Base-by-base conservation (phyloP, 257 asterid genomes). In the Nicotiana noctiflora region DNA sequence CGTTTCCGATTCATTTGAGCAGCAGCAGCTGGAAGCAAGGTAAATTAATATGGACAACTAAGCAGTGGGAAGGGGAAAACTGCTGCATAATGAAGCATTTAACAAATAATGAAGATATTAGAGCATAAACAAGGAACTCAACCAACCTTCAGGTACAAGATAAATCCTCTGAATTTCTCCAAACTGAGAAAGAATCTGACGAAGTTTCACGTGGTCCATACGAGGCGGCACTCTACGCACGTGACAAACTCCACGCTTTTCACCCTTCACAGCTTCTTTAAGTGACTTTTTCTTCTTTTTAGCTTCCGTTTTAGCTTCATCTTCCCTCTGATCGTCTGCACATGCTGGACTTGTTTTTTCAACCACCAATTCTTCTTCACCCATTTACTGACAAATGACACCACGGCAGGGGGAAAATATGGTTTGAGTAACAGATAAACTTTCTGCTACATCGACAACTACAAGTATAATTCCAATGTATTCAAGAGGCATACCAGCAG, bases 211-310 rank as follows among this genome's bases (percentile, higher is more conserved):
- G 21, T 95, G 98, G 77, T 93, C 88, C 99, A 93, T 92, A 81
- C 89, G 97, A 34, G 98, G 99, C 76, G 98, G 97, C 34, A 93
- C 86, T 59, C 99, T 88, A 82, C 98, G 93, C 82, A 93, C 85
- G 83, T 95, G 92, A 85, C 97, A 93, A 81, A 95, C 91, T 32
- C 98, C 98, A 56, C 92, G 92, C 79, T 83, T 92, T 70, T 86
- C 85, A 3, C 92, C 95, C 18, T 81, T 89, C 63, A 70, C 90
- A 18, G 92, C 88, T 82, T 90, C 97, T 84, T 85, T 57, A 6
- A 81, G 18, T 18, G 90, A 72, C 75, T 76, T 59, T 83, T 72
- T 90, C 84, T 89, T 92, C 91, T 87, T 89, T 82, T 80, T 91
- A 14, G 31, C 81, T 77, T 92, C 83, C 60, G 81, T 13, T n/a